Base-by-base conservation (phyloP, 345 rosid genomes). In the Populus simonii region DNA sequence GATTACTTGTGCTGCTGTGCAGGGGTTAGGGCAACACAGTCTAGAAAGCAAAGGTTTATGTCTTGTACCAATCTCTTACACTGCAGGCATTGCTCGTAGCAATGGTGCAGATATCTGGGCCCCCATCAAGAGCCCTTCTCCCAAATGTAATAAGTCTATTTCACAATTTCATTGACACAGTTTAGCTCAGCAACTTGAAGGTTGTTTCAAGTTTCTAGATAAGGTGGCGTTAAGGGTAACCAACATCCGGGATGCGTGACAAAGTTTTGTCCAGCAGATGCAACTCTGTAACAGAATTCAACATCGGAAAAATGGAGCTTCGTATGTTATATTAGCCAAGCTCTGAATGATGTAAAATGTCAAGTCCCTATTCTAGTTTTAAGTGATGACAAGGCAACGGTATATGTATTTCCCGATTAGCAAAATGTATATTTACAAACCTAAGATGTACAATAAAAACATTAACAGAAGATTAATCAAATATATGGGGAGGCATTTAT, bases 61-160 rank as follows among this genome's bases (percentile, higher is more conserved):
- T 79, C 90, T 96, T 2, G 92, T 92, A 68, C 99, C 99, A 3
- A 80, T 88, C 79, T 90, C 94, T 63, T 88, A 74, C 75, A 91
- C 98, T 0, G 86, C 77, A 1, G 98, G 92, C 80, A 89, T 93
- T 80, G 94, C 94, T 62, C 85, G 87, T 61, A 91, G 94, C 87
- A 96, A 96, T 22, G 99, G 99, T 9, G 99, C 99, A 3, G 99
- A 96, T 84, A 84, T 96, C 15, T 96, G 99, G 99, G 98, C 99
- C 0, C 96, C 98, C 5, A 90, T 91, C 80, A 96, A 96, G 87
- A 87, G 90, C 49, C 73, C 92, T 43, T 86, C 95, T 57, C 88
- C 96, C 29, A 90, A 86, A 83, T 81, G 85, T 12, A 87, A 85
- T 23, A 85, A 82, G 66, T 72, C 87, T 43, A 45, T 57, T 39